A percentile compares a stretch with the other conserved stretches of the same genome.
Conservation (phyloP, 805 yeast genomes). For the Yarrowia phangngaensis region DNA sequence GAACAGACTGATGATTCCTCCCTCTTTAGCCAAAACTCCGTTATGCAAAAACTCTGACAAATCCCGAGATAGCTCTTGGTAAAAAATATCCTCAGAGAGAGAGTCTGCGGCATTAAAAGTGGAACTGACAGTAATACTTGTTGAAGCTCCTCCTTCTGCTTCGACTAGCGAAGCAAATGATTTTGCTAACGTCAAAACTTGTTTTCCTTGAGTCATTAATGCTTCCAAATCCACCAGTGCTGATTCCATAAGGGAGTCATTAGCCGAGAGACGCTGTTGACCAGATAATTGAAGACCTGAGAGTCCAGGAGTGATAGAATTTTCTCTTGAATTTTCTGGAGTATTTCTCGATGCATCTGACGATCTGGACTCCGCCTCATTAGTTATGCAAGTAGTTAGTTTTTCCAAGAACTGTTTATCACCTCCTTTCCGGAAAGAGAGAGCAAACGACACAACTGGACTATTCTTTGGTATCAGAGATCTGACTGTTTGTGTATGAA, state of each 20-base stretch:
- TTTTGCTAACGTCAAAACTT: slow-evolving; percentile 56
- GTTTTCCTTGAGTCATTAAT: slow-evolving; percentile 72
- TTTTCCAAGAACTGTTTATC: slow-evolving; percentile 20
- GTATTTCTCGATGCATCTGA: slow-evolving; percentile 6
- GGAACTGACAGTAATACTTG: not conserved
- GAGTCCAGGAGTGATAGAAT: slow-evolving; percentile 48
- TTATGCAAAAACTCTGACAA: slow-evolving; percentile 63
- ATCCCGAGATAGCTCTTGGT: slow-evolving; percentile 68
- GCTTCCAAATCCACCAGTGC: slow-evolving; percentile 76
- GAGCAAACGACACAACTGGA: not conserved
- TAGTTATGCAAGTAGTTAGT: not conserved
- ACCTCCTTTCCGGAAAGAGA: slow-evolving; percentile 21
- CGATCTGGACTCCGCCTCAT: not conserved
- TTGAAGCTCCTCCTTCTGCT: slow-evolving; percentile 18
- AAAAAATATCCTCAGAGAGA: slow-evolving; percentile 38
- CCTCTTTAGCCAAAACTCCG: slow-evolving; percentile 48
- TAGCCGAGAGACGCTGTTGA: slow-evolving; percentile 52
- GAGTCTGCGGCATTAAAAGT: slow-evolving; percentile 8
- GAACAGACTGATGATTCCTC: slow-evolving; percentile 57
- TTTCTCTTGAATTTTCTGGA: slow-evolving; percentile 3
- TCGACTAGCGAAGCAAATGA: slow-evolving; percentile 34
- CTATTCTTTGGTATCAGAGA: slow-evolving; percentile 2
- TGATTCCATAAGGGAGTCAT: slow-evolving; percentile 56
- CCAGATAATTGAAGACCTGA: slow-evolving; percentile 61
- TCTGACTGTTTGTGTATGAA: slow-evolving; percentile 4